Conservation (phyloP, 768 basidiomycete species). For the Astraeus odoratus region DNA sequence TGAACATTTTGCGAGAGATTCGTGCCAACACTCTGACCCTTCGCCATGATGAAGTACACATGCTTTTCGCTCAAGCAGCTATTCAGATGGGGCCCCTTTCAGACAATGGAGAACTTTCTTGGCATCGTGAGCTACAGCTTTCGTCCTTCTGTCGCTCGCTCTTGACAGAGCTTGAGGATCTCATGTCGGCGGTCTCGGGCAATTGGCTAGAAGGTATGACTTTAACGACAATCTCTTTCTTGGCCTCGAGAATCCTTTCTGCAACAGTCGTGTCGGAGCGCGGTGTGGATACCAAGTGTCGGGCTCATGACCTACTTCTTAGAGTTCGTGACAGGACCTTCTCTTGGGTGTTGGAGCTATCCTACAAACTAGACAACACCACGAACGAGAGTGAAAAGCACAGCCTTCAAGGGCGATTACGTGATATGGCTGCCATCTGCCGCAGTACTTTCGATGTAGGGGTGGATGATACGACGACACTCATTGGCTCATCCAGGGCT, state of each 20-base stretch:
- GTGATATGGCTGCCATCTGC: slow-evolving; percentile 4
- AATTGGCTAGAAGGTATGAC: slow-evolving; percentile 31
- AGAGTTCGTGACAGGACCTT: slow-evolving; percentile 22
- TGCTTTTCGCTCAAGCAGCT: slow-evolving; percentile 32
- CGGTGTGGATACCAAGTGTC: slow-evolving; percentile 28
- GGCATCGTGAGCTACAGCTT: slow-evolving; percentile 30
- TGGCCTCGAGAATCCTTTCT: slow-evolving; percentile 13
- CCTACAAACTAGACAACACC: slow-evolving; percentile 9
- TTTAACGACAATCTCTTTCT: slow-evolving; percentile 21
- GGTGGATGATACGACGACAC: neutral
- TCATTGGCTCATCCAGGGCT: neutral
- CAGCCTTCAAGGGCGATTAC: neutral
- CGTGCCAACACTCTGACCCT: slow-evolving; percentile 29
- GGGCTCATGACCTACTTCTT: slow-evolving; percentile 18
- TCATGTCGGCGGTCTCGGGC: slow-evolving; percentile 23
- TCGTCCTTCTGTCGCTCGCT: slow-evolving; percentile 27
- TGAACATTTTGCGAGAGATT: slow-evolving; percentile 39
- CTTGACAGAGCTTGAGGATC: slow-evolving; percentile 23
- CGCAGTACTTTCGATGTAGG: slow-evolving; percentile 1
- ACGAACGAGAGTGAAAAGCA: neutral
- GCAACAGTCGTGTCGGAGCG: slow-evolving; percentile 22
- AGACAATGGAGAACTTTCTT: neutral
- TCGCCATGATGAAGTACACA: slow-evolving; percentile 29
- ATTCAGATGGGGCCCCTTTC: slow-evolving; percentile 23
- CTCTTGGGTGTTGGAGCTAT: slow-evolving; percentile 28